phyloP scores from a whole-genome alignment of 2,329 filamentous ascomycete genomes.

The Alternaria sp. region DNA sequence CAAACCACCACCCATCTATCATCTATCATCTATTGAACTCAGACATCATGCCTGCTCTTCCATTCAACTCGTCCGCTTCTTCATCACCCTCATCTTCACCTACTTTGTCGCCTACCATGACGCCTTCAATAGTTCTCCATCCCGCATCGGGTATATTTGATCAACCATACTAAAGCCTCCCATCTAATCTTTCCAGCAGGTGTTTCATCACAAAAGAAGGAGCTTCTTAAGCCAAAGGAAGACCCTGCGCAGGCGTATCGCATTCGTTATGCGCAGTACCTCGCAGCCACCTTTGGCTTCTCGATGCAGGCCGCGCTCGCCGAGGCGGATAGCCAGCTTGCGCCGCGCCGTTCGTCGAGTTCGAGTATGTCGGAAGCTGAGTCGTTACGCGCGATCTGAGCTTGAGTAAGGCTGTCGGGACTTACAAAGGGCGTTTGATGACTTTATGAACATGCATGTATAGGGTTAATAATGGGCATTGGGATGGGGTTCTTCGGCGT shows the following conservation, averaged over 20 bases:
- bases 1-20: constrained; percentile 2
- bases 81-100: constrained; percentile 48
- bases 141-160: constrained; percentile 52
- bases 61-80: constrained; percentile 42
- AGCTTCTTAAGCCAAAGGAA: constrained; percentile 46
- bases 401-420: constrained; percentile 4
- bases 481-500: constrained; percentile 32
- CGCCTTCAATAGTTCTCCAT: constrained; percentile 52
- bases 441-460: constrained; percentile 35
- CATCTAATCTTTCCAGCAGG: constrained; percentile 47
- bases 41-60: constrained; percentile 50
- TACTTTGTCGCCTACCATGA: constrained; percentile 32
- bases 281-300: constrained; percentile 52
- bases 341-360: constrained; percentile 45
- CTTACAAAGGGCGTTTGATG: constrained; percentile 17
- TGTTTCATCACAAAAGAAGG: constrained; percentile 38
- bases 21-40: constrained; percentile 14
- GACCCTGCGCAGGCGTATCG: constrained; percentile 46
- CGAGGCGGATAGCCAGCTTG: constrained; percentile 48
- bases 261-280: constrained; percentile 50
- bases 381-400: constrained; percentile 41
- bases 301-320: constrained; percentile 49
- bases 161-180: constrained; percentile 47
- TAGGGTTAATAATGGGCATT: constrained; percentile 30
- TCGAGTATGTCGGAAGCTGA: constrained; percentile 48